These are phyloP conservation scores for Blastobotrys raffinosifermentans DNA, from an alignment of 1,139 yeast genomes.

Conservation along the genomic window DNA sequence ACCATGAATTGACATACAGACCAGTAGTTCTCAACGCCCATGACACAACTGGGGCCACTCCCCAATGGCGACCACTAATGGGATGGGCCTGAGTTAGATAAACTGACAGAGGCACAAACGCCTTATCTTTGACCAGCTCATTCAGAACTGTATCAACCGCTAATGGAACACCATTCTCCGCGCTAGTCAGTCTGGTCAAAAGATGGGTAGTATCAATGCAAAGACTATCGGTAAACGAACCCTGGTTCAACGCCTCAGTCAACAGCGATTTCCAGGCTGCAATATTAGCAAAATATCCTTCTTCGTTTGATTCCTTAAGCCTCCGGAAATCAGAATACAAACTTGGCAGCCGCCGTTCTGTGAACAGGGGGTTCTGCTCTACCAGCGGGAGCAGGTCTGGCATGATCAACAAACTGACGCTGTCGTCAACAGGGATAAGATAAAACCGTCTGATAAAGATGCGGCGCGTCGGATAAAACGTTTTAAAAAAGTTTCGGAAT, in stretches of 20 bases:
- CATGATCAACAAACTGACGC: constrained; percentile 14
- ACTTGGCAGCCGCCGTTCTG: constrained; percentile 50
- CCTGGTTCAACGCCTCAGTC: constrained; percentile 16
- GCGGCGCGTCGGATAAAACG: too few species aligned
- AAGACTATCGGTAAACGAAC: constrained; percentile 18
- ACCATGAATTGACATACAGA: constrained; percentile 21
- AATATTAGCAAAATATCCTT: constrained; percentile 68
- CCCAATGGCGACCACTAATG: constrained; percentile 15
- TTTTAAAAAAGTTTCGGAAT: too few species aligned
- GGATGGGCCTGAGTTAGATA: constrained; percentile 15
- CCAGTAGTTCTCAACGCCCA: constrained; percentile 23
- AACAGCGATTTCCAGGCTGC: constrained; percentile 49
- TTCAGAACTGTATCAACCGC: constrained; percentile 33
- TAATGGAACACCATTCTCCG: constrained; percentile 30
- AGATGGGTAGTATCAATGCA: constrained; percentile 26
- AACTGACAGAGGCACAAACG: constrained; percentile 23
- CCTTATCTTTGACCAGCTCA: constrained; percentile 25
- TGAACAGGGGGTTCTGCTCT: constrained; percentile 34
- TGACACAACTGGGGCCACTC: constrained; percentile 15
- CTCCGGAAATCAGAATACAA: constrained; percentile 56
- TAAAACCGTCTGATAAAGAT: not conserved
- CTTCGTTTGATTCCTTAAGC: constrained; percentile 50
- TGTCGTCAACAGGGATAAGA: not conserved
- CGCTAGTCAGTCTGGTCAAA: constrained; percentile 24
- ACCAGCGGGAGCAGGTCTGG: constrained; percentile 17